These are phyloP conservation scores for Datisca glomerata DNA, from an alignment of 306 rosid species.

Conservation along the genomic window DNA sequence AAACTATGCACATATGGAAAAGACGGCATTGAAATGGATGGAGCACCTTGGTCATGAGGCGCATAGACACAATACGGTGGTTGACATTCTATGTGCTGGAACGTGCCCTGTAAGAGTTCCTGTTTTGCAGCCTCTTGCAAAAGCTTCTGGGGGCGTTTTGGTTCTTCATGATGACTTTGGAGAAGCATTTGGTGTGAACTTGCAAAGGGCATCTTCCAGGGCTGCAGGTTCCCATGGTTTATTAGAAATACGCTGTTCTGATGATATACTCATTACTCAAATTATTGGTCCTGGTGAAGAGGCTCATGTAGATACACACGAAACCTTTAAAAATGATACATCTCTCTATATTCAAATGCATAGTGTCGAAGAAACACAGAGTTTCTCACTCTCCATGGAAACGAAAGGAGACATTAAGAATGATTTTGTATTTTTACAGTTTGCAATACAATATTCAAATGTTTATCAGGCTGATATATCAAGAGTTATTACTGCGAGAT, in stretches of 20 bases:
- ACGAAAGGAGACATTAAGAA: conserved; percentile 61
- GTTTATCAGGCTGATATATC: conserved; percentile 62
- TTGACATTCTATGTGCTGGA: conserved; percentile 96
- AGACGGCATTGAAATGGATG: conserved; percentile 87
- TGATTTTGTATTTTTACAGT: conserved; percentile 51
- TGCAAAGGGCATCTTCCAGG: conserved; percentile 91
- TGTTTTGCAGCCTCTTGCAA: conserved; percentile 87
- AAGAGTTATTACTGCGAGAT: conserved; percentile 63
- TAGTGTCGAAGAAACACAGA: conserved; percentile 84
- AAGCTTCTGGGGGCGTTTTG: conserved; percentile 91
- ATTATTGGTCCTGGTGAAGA: conserved; percentile 95
- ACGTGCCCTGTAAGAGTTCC: conserved; percentile 97
- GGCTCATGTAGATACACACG: conserved; percentile 73
- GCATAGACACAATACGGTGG: conserved; percentile 57
- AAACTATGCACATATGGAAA: conserved; percentile 90
- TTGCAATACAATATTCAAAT: conserved; percentile 49
- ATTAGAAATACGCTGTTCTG: conserved; percentile 72
- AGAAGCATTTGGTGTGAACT: conserved; percentile 97
- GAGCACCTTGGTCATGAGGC: conserved; percentile 82
- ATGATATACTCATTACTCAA: conserved; percentile 72
- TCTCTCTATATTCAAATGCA: conserved; percentile 76
- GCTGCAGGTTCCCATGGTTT: conserved; percentile 88
- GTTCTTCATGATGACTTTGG: conserved; percentile 98
- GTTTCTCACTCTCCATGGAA: conserved; percentile 82
- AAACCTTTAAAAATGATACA: conserved; percentile 57